Conservation (phyloP, 208 protist species). For the Leishmania major region DNA sequence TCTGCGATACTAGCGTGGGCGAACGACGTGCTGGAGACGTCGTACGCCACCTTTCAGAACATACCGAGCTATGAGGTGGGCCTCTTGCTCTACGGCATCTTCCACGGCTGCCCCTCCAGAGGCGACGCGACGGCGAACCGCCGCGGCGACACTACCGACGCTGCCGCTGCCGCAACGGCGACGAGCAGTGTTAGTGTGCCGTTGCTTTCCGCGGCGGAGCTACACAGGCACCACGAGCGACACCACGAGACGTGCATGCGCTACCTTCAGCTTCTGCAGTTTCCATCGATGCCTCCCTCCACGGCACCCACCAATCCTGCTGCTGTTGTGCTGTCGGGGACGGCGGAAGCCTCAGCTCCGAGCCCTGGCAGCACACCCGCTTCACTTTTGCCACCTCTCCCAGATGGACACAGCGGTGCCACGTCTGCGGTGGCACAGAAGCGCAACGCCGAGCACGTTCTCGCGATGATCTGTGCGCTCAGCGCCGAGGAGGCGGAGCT, state of each 20-base stretch:
- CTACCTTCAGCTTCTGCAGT: slow-evolving; percentile 39
- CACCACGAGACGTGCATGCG: slow-evolving; percentile 21
- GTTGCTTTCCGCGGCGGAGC: slow-evolving; percentile 3
- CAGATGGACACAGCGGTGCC: neutral
- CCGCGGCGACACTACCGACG: neutral
- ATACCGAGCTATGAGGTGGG: slow-evolving; percentile 63
- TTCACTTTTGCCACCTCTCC: neutral
- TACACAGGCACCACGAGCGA: slow-evolving; percentile 1
- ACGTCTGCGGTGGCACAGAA: slow-evolving; percentile 23
- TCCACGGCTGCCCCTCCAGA: slow-evolving; percentile 9
- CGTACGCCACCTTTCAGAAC: slow-evolving; percentile 53
- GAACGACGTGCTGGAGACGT: slow-evolving; percentile 40
- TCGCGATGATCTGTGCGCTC: slow-evolving; percentile 49
- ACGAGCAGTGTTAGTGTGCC: neutral
- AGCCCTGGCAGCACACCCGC: neutral
- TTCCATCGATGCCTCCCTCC: slow-evolving; percentile 21
- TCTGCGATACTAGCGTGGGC: slow-evolving; percentile 67
- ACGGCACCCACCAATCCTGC: neutral
- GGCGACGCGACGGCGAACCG: too few relatives aligned
- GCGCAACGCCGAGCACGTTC: slow-evolving; percentile 68
- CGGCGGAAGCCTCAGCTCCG: neutral
- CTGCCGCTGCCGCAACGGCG: neutral
- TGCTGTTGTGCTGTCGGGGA: neutral
- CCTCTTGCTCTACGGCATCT: slow-evolving; percentile 73
- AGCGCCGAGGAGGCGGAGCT: slow-evolving; percentile 32